Evolutionary conservation across 352 stramenopile species (phyloP).

Genomic region (Albugo candida): DNA sequence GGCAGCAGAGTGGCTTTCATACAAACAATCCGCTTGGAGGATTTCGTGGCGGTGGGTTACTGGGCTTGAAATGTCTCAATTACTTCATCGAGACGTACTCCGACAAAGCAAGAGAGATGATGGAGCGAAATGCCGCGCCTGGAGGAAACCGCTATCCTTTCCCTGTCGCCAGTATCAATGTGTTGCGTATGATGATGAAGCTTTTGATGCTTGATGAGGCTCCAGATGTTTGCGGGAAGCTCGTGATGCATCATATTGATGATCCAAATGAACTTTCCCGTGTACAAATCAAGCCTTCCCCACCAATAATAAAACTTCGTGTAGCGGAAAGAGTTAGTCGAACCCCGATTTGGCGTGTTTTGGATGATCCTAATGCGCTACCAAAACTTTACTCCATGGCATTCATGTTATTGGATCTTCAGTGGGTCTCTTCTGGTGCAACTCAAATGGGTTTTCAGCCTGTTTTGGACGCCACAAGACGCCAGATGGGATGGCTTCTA

Average conservation of each 20-base stretch:
- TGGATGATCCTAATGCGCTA: conserved; percentile 47
- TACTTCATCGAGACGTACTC: conserved; percentile 66
- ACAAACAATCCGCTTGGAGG: conserved; percentile 55
- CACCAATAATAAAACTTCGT: conserved; percentile 41
- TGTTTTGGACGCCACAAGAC: conserved; percentile 49
- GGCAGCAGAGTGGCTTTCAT: conserved; percentile 56
- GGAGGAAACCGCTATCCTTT: conserved; percentile 68
- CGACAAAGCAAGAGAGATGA: conserved; percentile 55
- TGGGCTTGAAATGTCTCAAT: conserved; percentile 51
- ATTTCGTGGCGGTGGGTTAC: conserved; percentile 50
- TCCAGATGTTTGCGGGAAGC: conserved; percentile 42
- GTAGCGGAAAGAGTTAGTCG: conserved; percentile 62
- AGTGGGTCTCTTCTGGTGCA: conserved; percentile 59
- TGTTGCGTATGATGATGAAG: conserved; percentile 73
- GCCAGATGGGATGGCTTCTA: conserved; percentile 64
- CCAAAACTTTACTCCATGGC: conserved; percentile 66
- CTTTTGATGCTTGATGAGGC: conserved; percentile 65
- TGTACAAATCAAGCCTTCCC: conserved; percentile 1
- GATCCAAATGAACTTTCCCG: conserved; percentile 5
- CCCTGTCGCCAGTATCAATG: conserved; percentile 66
- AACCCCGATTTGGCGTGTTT: conserved; percentile 62
- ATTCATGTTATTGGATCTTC: conserved; percentile 68
- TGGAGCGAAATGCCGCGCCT: conserved; percentile 42
- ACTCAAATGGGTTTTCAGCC: conserved; percentile 75
- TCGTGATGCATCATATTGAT: conserved; percentile 38